Conservation (phyloP, 139 green algal genomes). For the Chlorella sorokiniana region DNA sequence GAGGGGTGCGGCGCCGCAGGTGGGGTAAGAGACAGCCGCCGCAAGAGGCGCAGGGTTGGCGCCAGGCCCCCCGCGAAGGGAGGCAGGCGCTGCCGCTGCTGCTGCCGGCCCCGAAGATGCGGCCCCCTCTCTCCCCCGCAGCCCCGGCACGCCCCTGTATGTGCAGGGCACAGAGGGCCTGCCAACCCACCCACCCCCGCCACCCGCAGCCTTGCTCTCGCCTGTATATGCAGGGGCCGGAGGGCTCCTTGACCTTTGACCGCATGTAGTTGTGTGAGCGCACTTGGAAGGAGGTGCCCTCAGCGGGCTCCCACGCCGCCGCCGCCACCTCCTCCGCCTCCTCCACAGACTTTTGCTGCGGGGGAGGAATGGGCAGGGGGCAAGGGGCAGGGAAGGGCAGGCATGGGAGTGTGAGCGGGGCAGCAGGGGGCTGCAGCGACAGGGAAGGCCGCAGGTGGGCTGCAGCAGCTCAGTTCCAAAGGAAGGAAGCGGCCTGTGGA, state of each 20-base stretch:
- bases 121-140: no score
- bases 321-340: background rate
- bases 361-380: background rate
- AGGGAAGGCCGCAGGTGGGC: background rate
- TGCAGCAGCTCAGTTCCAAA: no score
- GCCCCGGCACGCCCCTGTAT: no score
- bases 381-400: background rate
- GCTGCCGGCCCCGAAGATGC: no score
- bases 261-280: conserved; percentile 45
- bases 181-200: background rate
- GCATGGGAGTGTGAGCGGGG: background rate
- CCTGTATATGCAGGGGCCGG: conserved; percentile 66
- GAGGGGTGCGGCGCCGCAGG: no score
- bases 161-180: no score
- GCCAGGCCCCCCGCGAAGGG: no score
- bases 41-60: no score
- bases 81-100: no score
- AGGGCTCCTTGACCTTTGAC: conserved; percentile 63
- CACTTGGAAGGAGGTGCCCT: conserved; percentile 31
- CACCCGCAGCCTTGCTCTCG: background rate
- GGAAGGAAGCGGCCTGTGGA: no score
- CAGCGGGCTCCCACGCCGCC: conserved; percentile 32
- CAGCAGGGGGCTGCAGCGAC: background rate
- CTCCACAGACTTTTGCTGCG: conserved; percentile 15
- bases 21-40: no score